Evolutionary conservation across 2,329 filamentous ascomycete genomes (phyloP), one percentile per base, ranked within the genome.

Genomic region (Aspergillus piperis): DNA sequence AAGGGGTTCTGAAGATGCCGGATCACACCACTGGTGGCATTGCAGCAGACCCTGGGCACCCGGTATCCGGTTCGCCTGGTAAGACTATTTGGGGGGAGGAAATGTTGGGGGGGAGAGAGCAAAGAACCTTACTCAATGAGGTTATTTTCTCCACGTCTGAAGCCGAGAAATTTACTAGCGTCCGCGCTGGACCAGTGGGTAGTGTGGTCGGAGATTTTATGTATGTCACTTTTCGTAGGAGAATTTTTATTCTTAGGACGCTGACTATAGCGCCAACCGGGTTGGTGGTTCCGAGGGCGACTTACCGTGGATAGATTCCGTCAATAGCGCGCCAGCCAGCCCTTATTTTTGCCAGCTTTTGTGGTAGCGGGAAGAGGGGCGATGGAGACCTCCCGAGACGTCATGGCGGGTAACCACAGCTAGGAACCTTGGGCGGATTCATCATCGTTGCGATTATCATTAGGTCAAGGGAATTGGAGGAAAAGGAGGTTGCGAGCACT

Each of bases 21-120:
- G 62, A 62, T 64, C 62, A 64, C 62, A 64, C 62, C 62, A 64
- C 62, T 61, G 57, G 62, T 54, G 38, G 54, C 54, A 60, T 62
- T 48, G 58, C 27, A 50, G 25, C 10, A 54, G 44, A 62, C 60
- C 58, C 60, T 64, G 55, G 52, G 54, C 50, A 38, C 51, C 62
- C 62, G 60, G 57, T 54, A 58, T 57, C 62, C 60, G 62, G 48
- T 41, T 60, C 60, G 62, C 38, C 52, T 36, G 57, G 51, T 47
- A 52, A 48, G 27, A 53, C 36, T 41, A 39, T 39, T 44, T 27
- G 6, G 25, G 53, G 23, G 38, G 25, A 13, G 51, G 36, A 36
- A 36, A 32, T 32, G 8, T 27, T 27, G 25, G 17, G 17, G 21
- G 49, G 49, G 51, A 39, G 21, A 50, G 52, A 41, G 48, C 8